Evolutionary conservation across 2,329 filamentous ascomycete genomes (phyloP), one percentile per base, ranked within the genome.

Genomic region (Neofusicoccum laricinum): DNA sequence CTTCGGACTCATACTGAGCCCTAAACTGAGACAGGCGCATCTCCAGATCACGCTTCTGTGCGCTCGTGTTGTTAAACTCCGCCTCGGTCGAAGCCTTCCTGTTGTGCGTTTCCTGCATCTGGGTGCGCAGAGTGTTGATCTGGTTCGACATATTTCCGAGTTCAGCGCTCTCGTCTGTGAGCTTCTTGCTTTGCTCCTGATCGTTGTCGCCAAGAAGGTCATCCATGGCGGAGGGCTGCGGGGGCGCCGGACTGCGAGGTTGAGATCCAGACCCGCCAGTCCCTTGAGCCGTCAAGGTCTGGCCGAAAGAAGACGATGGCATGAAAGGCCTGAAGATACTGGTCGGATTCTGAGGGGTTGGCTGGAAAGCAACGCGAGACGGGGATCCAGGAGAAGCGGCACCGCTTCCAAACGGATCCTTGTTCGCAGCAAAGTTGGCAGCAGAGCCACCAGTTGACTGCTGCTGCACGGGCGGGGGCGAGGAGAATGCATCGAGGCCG

Each of bases 131-230:
- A 2, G 91, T 94, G 36, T 92, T 89, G 68, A 99, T 92, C 76
- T 98, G 95, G 75, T 96, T 98, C 0, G 94, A 97, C 70, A 99
- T 84, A 74, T 99, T 98, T 59, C 93, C 95, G 65, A 99, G 84
- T 76, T 99, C 95, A 0, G 91, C 90, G 2, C 93, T 95, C 73
- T 99, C 95, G 68, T 88, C 90, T 0, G 90, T 95, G 30, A 98
- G 82, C 75, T 91, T 96, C 76, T 90, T 95, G 78, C 89, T 94
- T 63, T 93, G 88, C 72, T 96, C 93, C 1, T 90, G 90, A 68
- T 98, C 94, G 68, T 89, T 90, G 70, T 97, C 93, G 15, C 91
- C 92, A n/a, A 99, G 84, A 7, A 98, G 84, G 76, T 98, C 95
- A 71, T 97, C 93, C 58, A 89, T 83, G 10, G 82, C 82, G 58